phyloP scores from a whole-genome alignment of 1,284 basidiomycete genomes.

The Mycosarcoma maydis region DNA sequence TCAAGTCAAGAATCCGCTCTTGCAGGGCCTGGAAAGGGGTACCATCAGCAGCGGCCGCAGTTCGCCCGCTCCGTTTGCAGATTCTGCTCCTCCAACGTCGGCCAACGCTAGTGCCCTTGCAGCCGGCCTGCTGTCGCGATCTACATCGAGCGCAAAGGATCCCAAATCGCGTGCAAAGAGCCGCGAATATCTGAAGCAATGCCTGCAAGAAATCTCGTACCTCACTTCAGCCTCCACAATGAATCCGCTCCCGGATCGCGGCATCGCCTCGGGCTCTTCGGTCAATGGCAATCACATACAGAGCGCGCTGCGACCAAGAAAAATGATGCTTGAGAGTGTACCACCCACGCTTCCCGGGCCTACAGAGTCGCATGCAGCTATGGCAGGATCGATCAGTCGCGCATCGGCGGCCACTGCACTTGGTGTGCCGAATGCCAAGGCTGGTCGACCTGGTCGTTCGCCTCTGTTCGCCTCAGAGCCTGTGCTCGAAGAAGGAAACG shows the following conservation, averaged over 20 bases:
- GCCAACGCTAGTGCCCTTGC: slow-evolving; percentile 28
- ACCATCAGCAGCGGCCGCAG: slow-evolving; percentile 51
- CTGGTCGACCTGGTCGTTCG: slow-evolving; percentile 34
- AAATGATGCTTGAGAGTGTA: slow-evolving; percentile 52
- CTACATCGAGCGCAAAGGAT: slow-evolving; percentile 74
- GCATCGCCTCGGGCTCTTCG: slow-evolving; percentile 31
- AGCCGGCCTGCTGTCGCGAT: slow-evolving; percentile 30
- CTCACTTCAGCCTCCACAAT: slow-evolving; percentile 94
- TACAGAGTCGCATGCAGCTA: slow-evolving; percentile 27
- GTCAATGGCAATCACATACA: slow-evolving; percentile 22
- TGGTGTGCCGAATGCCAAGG: slow-evolving; percentile 29
- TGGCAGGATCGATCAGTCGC: slow-evolving; percentile 35
- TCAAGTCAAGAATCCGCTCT: slow-evolving; percentile 36
- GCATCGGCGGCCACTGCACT: slow-evolving; percentile 26
- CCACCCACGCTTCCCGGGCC: slow-evolving; percentile 26
- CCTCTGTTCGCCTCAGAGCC: slow-evolving; percentile 47
- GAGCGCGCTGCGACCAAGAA: slow-evolving; percentile 40
- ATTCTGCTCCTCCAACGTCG: slow-evolving; percentile 18
- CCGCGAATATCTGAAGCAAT: slow-evolving; percentile 97
- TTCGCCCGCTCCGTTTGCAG: slow-evolving; percentile 43
- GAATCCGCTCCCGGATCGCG: slow-evolving; percentile 77
- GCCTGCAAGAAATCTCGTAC: slow-evolving; percentile 97
- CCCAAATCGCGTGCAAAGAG: slow-evolving; percentile 92
- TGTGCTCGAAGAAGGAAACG: slow-evolving; percentile 31
- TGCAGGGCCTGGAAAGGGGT: slow-evolving; percentile 46